These are phyloP conservation scores for Scytalidium sp. DNA, from an alignment of 2,329 filamentous ascomycete genomes.

Conservation along the genomic window DNA sequence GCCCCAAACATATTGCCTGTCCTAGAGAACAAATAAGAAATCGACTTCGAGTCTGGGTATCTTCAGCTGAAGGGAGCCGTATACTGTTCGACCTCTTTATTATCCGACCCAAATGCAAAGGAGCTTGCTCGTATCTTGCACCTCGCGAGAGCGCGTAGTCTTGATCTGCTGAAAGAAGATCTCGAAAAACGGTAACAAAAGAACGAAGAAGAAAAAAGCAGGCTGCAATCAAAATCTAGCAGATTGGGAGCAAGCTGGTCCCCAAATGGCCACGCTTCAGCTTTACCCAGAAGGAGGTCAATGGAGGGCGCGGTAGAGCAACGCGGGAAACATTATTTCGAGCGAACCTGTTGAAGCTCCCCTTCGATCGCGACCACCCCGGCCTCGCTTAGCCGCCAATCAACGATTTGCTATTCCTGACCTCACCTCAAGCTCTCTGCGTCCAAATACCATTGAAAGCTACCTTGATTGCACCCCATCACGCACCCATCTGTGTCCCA, in stretches of 20 bases:
- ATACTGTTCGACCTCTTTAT: too few species aligned
- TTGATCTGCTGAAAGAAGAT: neutral
- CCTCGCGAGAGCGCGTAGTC: neutral
- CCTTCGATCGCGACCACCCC: conserved; percentile 3
- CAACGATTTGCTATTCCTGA: conserved; percentile 15
- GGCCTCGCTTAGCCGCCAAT: conserved; percentile 21
- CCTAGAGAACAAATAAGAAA: neutral
- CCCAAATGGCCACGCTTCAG: too few species aligned
- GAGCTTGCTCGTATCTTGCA: neutral
- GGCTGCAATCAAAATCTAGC: too few species aligned
- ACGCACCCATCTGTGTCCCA: conserved; percentile 14
- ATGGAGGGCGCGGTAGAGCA: neutral
- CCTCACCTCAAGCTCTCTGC: conserved; percentile 26
- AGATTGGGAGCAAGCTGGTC: too few species aligned
- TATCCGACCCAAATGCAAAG: neutral
- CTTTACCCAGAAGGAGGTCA: too few species aligned
- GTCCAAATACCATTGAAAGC: conserved; percentile 17
- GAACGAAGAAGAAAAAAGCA: neutral
- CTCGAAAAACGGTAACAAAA: neutral
- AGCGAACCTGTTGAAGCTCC: conserved; percentile 4
- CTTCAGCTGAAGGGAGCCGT: too few species aligned
- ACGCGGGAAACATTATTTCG: too few species aligned
- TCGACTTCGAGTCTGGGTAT: too few species aligned
- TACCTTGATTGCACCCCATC: conserved; percentile 33
- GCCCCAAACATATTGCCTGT: conserved; percentile 6